Evolutionary conservation across 164 flowering plant genomes (phyloP).

Genomic region (Aristolochia contorta): DNA sequence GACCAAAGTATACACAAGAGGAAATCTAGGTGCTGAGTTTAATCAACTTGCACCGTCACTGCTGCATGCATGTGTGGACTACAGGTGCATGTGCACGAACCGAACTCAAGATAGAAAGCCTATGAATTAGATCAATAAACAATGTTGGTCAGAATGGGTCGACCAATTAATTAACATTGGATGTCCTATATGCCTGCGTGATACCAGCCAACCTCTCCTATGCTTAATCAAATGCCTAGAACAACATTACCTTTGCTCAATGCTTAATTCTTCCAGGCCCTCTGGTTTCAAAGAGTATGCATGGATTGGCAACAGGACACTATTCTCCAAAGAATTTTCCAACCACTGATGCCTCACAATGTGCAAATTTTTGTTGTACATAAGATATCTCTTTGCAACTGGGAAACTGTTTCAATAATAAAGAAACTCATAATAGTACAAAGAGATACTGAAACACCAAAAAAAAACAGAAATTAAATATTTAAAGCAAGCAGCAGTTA

Average conservation of each 20-base stretch:
- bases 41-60: too few species aligned
- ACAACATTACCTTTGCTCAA: slow-evolving; percentile 25
- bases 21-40: not conserved
- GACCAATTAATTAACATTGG: not conserved
- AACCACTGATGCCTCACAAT: slow-evolving; percentile 71
- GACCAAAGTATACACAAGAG: not conserved
- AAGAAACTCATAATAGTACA: too few species aligned
- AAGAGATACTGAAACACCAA: not conserved
- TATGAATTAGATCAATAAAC: not conserved
- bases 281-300: slow-evolving; percentile 44
- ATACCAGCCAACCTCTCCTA: not conserved
- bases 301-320: slow-evolving; percentile 45
- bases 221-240: not conserved
- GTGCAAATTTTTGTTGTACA: slow-evolving; percentile 39
- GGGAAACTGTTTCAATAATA: slow-evolving; percentile 33
- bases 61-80: too few species aligned
- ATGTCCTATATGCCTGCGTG: not conserved
- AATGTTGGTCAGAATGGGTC: too few species aligned
- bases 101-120: not conserved
- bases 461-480: not conserved
- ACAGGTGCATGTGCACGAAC: too few species aligned
- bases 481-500: not conserved
- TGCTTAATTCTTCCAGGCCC: slow-evolving; percentile 18
- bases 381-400: slow-evolving; percentile 27
- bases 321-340: slow-evolving; percentile 49